phyloP scores from a whole-genome alignment of 1,139 yeast genomes.

The Pichia sp. region DNA sequence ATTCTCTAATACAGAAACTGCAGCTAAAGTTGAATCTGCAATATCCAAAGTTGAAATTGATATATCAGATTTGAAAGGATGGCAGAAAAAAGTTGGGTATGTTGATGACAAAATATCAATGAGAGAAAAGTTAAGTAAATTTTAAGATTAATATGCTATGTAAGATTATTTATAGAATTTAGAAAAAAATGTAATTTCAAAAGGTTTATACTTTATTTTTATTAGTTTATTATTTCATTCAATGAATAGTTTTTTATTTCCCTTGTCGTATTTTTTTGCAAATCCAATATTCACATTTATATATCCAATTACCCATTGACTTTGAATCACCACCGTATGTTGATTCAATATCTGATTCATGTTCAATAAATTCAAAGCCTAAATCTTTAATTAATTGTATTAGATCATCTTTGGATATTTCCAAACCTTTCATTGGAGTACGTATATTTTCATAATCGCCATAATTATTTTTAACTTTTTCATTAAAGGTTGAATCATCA shows the following conservation, averaged over 20 bases:
- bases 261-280: slow-evolving; percentile 33
- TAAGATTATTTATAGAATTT: too few relatives aligned
- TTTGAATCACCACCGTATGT: slow-evolving; percentile 52
- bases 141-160: neutral
- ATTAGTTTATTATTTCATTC: neutral
- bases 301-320: slow-evolving; percentile 52
- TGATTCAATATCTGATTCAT: slow-evolving; percentile 40
- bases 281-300: slow-evolving; percentile 71
- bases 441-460: slow-evolving; percentile 25
- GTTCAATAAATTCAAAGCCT: slow-evolving; percentile 50
- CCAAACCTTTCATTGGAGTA: slow-evolving; percentile 50
- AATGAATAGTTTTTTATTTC: too few relatives aligned
- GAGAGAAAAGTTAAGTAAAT: slow-evolving; percentile 5
- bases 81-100: slow-evolving; percentile 21
- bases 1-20: slow-evolving; percentile 2
- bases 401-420: slow-evolving; percentile 57
- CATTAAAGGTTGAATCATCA: slow-evolving; percentile 32
- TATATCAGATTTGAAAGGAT: slow-evolving; percentile 14
- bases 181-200: too few relatives aligned
- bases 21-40: slow-evolving; percentile 2
- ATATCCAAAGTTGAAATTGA: slow-evolving; percentile 13
- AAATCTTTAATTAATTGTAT: slow-evolving; percentile 39
- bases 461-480: slow-evolving; percentile 29
- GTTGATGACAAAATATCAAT: slow-evolving; percentile 7
- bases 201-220: too few relatives aligned